Evolutionary conservation across 2,329 filamentous ascomycete genomes (phyloP), one percentile per base, ranked within the genome.

Genomic region (Elsinoe necatrix): DNA sequence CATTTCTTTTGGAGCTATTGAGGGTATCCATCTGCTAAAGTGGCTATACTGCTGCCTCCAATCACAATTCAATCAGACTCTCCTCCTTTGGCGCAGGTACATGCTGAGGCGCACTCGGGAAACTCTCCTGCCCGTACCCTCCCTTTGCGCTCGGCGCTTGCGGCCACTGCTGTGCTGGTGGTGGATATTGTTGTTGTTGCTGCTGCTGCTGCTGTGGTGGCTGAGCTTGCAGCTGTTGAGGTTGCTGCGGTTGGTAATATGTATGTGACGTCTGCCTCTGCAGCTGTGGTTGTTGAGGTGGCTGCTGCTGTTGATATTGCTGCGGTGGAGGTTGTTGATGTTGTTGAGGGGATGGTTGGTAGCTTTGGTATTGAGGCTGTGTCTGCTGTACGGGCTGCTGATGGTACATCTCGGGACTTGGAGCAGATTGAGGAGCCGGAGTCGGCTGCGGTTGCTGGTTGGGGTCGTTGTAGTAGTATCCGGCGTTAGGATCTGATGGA

Each of bases 381-480:
- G 63, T 66, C 39, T 63, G 62, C 41, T 64, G 63, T 1, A 62
- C 66, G 7, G 67, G 68, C 31, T 66, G 69, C 47, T 71, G 69
- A 27, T 66, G 66, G 48, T 69, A 67, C 51, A 63, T 63, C 23
- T 65, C 64, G 16, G 68, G 66, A 58, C 64, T 66, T 9, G 63
- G 61, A 31, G 61, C 60, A 16, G 57, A 57, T 21, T 64, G 63
- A 41, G 63, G 64, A 23, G 64, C 60, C 4, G 65, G 59, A 8
- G 27, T 35, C 7, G 47, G 14, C 48, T 56, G 57, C 23, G 60
- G 58, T 37, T 64, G 58, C 31, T 54, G 63, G 47, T 60, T 62
- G 12, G 65, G 66, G 54, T 68, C 69, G 61, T 71, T 76, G 63
- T 80, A 82, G 67, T 85, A 86, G 63, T 80, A 84, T 8, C 77